These are phyloP conservation scores for Lentinula aciculospora DNA, from an alignment of 768 basidiomycete genomes.

Conservation along the genomic window DNA sequence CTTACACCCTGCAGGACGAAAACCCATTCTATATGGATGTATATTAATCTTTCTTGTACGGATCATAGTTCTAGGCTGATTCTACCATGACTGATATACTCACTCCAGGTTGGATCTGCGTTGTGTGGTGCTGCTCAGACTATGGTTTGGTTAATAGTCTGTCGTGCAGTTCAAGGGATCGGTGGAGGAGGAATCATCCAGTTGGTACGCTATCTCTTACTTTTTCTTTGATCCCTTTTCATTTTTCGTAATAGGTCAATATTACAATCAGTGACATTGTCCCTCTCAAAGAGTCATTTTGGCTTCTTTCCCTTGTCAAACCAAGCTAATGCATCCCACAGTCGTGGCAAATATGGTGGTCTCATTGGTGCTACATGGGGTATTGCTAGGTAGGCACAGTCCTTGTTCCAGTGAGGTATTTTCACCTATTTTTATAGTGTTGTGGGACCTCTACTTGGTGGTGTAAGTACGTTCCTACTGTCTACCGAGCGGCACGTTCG, in stretches of 20 bases:
- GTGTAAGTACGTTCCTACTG: slow-evolving; percentile 38
- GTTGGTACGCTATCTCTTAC: slow-evolving; percentile 21
- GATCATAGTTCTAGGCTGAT: neutral
- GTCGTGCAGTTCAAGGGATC: slow-evolving; percentile 77
- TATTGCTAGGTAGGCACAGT: slow-evolving; percentile 35
- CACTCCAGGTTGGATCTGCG: slow-evolving; percentile 53
- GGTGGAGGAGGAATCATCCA: slow-evolving; percentile 80
- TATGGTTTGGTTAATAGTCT: slow-evolving; percentile 73
- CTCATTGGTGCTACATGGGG: slow-evolving; percentile 81
- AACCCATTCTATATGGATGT: slow-evolving; percentile 61
- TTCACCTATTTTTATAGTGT: slow-evolving; percentile 5
- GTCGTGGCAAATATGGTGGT: slow-evolving; percentile 73
- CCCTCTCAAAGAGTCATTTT: slow-evolving; percentile 53
- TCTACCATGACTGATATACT: neutral
- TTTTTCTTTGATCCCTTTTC: neutral
- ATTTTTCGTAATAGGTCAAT: slow-evolving; percentile 28
- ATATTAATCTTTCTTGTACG: slow-evolving; percentile 59
- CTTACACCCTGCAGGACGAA: slow-evolving; percentile 39
- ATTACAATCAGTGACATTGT: slow-evolving; percentile 84
- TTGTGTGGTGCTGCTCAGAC: slow-evolving; percentile 77
- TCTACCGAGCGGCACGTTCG: too few relatives aligned
- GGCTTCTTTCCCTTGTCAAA: neutral
- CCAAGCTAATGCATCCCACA: neutral
- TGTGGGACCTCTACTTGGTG: slow-evolving; percentile 70
- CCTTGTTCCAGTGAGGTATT: neutral